Conservation (phyloP, 345 rosid species). For the Physaria fendleri region DNA sequence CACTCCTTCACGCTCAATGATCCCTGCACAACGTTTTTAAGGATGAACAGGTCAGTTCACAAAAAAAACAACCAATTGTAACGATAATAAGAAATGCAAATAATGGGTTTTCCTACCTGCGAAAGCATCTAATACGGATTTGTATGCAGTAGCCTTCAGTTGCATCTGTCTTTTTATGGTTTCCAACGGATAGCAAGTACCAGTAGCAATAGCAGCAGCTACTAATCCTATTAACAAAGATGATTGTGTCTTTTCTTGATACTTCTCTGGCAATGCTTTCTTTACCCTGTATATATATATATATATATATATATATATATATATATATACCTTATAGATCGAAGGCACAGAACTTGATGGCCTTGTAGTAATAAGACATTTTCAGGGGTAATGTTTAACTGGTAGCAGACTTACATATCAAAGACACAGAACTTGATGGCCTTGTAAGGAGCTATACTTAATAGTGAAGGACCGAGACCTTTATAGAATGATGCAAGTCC, state of each 20-base stretch:
- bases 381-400: neutral
- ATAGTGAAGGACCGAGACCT: constrained; percentile 86
- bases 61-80: neutral
- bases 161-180: constrained; percentile 95
- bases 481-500: constrained; percentile 71
- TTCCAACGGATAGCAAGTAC: constrained; percentile 87
- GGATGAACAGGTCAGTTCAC: constrained; percentile 1
- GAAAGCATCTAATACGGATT: constrained; percentile 64
- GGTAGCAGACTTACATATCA: constrained; percentile 59
- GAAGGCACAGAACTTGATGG: neutral
- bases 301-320: too few relatives aligned
- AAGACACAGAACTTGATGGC: constrained; percentile 86
- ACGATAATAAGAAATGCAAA: neutral
- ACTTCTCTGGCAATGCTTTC: constrained; percentile 74
- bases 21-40: constrained; percentile 38
- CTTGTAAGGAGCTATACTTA: constrained; percentile 89
- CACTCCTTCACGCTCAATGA: constrained; percentile 64
- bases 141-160: constrained; percentile 74
- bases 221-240: constrained; percentile 71
- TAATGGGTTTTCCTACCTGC: constrained; percentile 38
- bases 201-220: constrained; percentile 81
- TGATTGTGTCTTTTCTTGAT: constrained; percentile 56
- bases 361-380: neutral
- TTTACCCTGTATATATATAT: constrained; percentile 49
- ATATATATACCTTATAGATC: too few relatives aligned